Evolutionary conservation across 345 rosid species (phyloP), one percentile per base, ranked within the genome.

Genomic region (Dipteronia dyeriana): DNA sequence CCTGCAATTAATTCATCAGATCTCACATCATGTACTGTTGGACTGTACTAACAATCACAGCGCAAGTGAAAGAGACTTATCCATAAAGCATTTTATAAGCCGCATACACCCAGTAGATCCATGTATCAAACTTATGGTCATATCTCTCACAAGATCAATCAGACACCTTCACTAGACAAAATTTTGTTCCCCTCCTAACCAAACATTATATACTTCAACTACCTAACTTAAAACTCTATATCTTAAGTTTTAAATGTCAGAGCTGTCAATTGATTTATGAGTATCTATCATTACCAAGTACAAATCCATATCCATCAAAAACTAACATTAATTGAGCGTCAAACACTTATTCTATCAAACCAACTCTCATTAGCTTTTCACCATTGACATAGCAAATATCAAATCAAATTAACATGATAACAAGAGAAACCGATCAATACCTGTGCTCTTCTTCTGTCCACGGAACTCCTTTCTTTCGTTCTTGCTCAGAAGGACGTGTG

Each of bases 391-490:
- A 66, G 9, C n/a, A 26, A 26, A 75, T 31, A 45, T 14, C 16
- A 20, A 61, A 3, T n/a, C 14, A 59, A 43, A 57, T 3, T 9
- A 43, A 7, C 63, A 39, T 61, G 75, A 65, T 57, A 22, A 62
- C 22, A 45, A 56, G 17, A 34, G 54, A 61, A 17, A 9, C 2
- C 17, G 72, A 51, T 68, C 12, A 75, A 79, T 83, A 94, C 99
- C 97, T 97, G 86, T 97, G 99, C 79, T 97, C 99, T 78, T 94
- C 99, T 79, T 96, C 99, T 1, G 98, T 96, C 99, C 99, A 96
- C 1, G 99, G 98, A 29, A 97, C 93, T 20, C 99, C 99, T 88
- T 92, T 97, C 91, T 97, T 97, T 85, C 98, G 87, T 73, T 97
- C 99, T 65, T 87, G 97, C 73, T 97, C 97, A 3, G 91, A 87